Evolutionary conservation across 2,329 filamentous ascomycete species (phyloP), one percentile per base, ranked within the genome.

Genomic region (Trichoderma hamatum): DNA sequence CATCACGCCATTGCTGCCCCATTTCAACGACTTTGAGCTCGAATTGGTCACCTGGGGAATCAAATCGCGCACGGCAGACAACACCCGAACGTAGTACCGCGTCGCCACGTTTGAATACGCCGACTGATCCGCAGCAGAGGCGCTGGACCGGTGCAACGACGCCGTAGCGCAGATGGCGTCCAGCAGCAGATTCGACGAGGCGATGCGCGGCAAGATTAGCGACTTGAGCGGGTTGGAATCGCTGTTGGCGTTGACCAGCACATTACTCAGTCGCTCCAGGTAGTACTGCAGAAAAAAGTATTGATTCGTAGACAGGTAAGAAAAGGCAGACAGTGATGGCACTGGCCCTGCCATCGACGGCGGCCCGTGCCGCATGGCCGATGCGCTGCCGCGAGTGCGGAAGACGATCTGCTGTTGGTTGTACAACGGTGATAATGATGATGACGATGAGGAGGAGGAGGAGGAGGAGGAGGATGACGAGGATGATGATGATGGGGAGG

Each of bases 221-320:
- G 46, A 52, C 19, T 46, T 39, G 19, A 68, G 65, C 46, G 65
- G 65, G 56, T 68, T 68, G 11, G n/a, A 16, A n/a, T 2, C 13
- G 65, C 65, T 68, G 14, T 68, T 61, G 54, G 65, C 65, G 34
- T 68, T 68, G 32, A 68, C 65, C 32, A 68, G 26, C 28, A 68
- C 65, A 19, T 61, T 61, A 39, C 55, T 60, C 32, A 68, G 46
- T 19, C 56, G 56, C 52, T 68, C 65, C 24, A 68, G 56, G 46
- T 68, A 68, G 56, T 68, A 68, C 34, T 68, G 65, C 46, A 68
- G 21, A 16, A 61, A 61, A 26, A 60, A 61, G 56, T 60, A 60
- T 68, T 68, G 43, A 32, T 56, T 68, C 46, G 55, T 61, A 43
- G 65, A 68, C n/a, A 68, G 56, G 34, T 68, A 68, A n/a, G 65